phyloP scores from a whole-genome alignment of 2,329 filamentous ascomycete species.

The Verticillium isaacii region DNA sequence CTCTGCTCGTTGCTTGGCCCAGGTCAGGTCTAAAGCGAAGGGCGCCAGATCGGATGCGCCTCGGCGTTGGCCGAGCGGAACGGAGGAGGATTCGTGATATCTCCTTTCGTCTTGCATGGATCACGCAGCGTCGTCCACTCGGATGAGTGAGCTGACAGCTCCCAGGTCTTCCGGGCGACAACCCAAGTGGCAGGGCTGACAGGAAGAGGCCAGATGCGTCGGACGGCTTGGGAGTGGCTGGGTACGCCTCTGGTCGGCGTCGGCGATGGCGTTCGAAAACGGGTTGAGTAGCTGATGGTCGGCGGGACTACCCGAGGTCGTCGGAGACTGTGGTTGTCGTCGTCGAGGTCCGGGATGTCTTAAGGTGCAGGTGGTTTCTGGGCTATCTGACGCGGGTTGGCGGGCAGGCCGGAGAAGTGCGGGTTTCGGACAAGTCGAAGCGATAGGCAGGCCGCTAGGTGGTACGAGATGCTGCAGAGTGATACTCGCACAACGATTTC shows the following conservation, averaged over 20 bases:
- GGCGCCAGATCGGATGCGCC: constrained; percentile 49
- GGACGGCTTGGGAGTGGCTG: background rate
- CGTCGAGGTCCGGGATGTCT: background rate
- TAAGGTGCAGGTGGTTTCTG: background rate
- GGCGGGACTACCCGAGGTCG: background rate
- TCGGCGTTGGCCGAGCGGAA: constrained; percentile 54
- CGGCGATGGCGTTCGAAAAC: background rate
- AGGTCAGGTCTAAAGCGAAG: constrained; percentile 51
- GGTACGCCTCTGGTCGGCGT: background rate
- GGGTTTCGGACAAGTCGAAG: background rate
- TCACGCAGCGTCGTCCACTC: constrained; percentile 19
- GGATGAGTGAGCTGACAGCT: background rate
- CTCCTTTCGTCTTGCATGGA: constrained; percentile 52
- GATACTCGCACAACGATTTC: constrained; percentile 42
- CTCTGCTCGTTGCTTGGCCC: constrained; percentile 45
- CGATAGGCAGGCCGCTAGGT: background rate
- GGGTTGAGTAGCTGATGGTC: background rate
- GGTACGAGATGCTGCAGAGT: constrained; percentile 42
- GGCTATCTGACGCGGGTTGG: background rate
- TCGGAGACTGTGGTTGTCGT: background rate
- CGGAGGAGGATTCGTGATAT: constrained; percentile 35
- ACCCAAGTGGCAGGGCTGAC: constrained; percentile 13
- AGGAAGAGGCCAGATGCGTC: background rate
- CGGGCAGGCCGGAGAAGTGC: background rate
- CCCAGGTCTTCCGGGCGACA: background rate